Conservation (phyloP, 371 early-diverging fungal species). For the Batkoa obscura region DNA sequence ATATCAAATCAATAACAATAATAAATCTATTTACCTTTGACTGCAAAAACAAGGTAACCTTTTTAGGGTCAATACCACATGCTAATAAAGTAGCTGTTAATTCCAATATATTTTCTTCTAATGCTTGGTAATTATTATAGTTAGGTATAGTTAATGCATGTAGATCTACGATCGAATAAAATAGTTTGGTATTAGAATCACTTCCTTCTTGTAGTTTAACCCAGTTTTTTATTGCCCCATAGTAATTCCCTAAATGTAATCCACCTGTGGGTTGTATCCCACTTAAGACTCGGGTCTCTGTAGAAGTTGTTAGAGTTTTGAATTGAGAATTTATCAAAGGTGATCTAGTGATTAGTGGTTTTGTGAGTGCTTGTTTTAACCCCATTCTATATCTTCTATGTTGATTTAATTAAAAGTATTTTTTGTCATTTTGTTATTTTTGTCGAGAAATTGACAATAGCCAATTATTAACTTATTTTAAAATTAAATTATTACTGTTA, state of each 20-base stretch:
- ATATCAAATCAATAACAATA: neutral
- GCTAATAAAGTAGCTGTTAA: slow-evolving; percentile 57
- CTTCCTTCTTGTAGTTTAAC: slow-evolving; percentile 33
- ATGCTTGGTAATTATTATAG: neutral
- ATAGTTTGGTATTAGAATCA: slow-evolving; percentile 10
- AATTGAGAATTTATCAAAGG: too few species aligned
- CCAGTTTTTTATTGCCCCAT: slow-evolving; percentile 82
- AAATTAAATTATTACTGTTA: too few species aligned
- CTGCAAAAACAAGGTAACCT: slow-evolving; percentile 63
- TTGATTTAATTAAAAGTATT: too few species aligned
- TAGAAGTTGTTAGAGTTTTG: too few species aligned
- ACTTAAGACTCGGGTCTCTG: slow-evolving; percentile 3
- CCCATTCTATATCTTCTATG: too few species aligned
- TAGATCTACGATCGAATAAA: slow-evolving; percentile 71
- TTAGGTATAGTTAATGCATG: slow-evolving; percentile 82
- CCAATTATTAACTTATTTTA: too few species aligned
- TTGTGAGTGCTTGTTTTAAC: too few species aligned
- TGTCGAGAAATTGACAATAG: too few species aligned
- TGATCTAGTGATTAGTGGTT: too few species aligned
- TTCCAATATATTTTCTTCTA: neutral
- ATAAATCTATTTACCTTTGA: slow-evolving; percentile 19
- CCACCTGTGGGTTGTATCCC: slow-evolving; percentile 90
- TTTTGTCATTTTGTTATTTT: too few species aligned
- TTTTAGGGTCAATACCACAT: slow-evolving; percentile 68
- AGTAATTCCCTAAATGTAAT: slow-evolving; percentile 88